These are phyloP conservation scores for Camellia oleifera DNA, from an alignment of 179 eudicot genomes.

Conservation along the genomic window DNA sequence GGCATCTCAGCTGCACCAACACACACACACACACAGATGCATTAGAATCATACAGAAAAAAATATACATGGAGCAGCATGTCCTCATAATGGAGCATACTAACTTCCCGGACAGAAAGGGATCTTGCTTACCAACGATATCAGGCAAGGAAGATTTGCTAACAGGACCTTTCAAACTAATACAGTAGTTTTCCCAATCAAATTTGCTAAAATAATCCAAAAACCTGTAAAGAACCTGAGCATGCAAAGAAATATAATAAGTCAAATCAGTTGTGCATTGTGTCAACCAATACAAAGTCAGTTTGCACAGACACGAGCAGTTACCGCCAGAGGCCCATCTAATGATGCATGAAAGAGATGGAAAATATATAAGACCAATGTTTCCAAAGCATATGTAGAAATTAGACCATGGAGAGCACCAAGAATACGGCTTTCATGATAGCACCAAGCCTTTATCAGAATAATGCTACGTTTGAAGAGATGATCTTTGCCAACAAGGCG, in stretches of 20 bases:
- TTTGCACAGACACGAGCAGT: constrained; percentile 4
- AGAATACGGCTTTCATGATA: constrained; percentile 56
- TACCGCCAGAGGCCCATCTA: constrained; percentile 41
- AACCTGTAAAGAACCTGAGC: constrained; percentile 46
- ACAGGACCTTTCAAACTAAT: constrained; percentile 56
- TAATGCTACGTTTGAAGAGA: constrained; percentile 54
- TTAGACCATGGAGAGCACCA: constrained; percentile 53
- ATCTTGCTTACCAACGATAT: constrained; percentile 37
- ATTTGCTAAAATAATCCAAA: constrained; percentile 49
- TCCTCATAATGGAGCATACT: not conserved
- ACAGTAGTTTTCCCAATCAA: constrained; percentile 60
- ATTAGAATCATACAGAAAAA: not conserved
- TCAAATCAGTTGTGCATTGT: not conserved
- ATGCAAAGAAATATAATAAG: not conserved
- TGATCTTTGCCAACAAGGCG: constrained; percentile 43
- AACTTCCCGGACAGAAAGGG: not conserved
- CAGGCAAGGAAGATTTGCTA: constrained; percentile 39
- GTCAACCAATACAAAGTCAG: not conserved
- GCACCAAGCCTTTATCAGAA: constrained; percentile 60
- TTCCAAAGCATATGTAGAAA: constrained; percentile 61
- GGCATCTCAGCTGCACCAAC: constrained; percentile 35
- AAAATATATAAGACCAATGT: constrained; percentile 46
- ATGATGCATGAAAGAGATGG: constrained; percentile 35
- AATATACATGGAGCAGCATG: not conserved
- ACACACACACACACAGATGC: constrained; percentile 2